phyloP scores from a whole-genome alignment of 768 basidiomycete genomes.

The Suillus discolor region DNA sequence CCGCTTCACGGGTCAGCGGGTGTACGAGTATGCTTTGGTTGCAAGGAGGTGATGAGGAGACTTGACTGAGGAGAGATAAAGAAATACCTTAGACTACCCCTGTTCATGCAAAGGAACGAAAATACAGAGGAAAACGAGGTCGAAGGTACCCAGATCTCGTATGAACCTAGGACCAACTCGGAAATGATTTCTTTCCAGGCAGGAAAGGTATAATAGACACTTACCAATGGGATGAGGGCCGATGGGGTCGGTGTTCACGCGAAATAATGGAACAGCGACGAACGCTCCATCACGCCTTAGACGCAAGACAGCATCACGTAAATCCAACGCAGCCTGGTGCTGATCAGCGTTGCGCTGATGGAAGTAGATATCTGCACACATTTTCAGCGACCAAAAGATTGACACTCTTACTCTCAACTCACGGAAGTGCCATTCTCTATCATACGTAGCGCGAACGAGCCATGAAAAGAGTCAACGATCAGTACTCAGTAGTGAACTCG shows the following conservation, averaged over 20 bases:
- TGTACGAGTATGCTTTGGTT: conserved; percentile 67
- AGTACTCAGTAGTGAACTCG: neutral
- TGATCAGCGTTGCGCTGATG: conserved; percentile 65
- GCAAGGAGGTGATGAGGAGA: neutral
- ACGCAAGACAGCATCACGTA: conserved; percentile 71
- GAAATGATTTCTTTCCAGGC: neutral
- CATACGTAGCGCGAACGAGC: conserved; percentile 1
- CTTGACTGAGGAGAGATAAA: neutral
- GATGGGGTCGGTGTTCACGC: conserved; percentile 67
- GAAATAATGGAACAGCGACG: conserved; percentile 74
- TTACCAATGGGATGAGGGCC: conserved; percentile 79
- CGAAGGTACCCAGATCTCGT: conserved; percentile 79
- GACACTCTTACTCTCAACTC: conserved; percentile 23
- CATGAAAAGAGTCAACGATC: neutral
- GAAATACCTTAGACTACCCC: conserved; percentile 65
- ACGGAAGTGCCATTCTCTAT: conserved; percentile 84
- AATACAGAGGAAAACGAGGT: conserved; percentile 78
- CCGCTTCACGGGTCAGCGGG: conserved; percentile 72
- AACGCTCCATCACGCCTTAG: conserved; percentile 77
- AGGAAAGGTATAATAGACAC: conserved; percentile 20
- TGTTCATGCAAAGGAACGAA: conserved; percentile 71
- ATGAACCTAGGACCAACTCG: conserved; percentile 54
- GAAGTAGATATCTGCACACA: conserved; percentile 76
- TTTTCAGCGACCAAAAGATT: neutral
- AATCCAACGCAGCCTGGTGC: conserved; percentile 63